Evolutionary conservation across 805 yeast genomes (phyloP).

Genomic region (Teunomyces panamensis): DNA sequence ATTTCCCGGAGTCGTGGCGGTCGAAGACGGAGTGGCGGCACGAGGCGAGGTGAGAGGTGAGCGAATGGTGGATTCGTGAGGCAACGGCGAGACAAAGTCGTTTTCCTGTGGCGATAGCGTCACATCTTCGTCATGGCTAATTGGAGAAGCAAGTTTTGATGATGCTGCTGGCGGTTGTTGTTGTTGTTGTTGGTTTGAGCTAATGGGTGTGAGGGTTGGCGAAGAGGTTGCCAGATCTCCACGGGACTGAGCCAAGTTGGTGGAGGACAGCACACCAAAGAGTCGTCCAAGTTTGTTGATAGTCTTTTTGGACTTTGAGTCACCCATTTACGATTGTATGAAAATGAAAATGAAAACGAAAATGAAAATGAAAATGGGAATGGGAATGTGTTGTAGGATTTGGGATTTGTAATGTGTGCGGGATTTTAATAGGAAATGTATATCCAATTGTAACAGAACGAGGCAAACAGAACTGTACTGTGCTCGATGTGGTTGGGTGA

Average conservation of each 20-base stretch:
- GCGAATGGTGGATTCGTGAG: conserved; percentile 4
- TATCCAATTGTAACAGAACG: neutral
- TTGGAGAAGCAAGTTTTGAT: neutral
- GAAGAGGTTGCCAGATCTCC: neutral
- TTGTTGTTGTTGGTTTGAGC: neutral
- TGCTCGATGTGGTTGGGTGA: too few species aligned
- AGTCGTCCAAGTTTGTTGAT: conserved; percentile 23
- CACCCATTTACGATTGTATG: conserved; percentile 13
- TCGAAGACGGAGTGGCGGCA: conserved; percentile 3
- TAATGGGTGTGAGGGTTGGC: conserved; percentile 3
- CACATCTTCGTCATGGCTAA: conserved; percentile 3
- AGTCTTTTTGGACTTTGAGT: conserved; percentile 20
- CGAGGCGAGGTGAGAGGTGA: neutral
- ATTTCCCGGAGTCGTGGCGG: conserved; percentile 7
- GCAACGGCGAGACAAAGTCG: conserved; percentile 12
- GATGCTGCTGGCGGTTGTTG: neutral
- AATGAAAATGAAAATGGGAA: neutral
- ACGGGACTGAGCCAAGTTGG: conserved; percentile 6
- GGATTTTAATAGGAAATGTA: too few species aligned
- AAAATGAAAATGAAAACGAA: neutral
- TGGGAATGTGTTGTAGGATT: neutral
- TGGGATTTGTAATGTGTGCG: neutral
- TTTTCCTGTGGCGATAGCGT: conserved; percentile 4
- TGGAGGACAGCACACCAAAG: conserved; percentile 22
- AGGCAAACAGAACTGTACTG: neutral